These are phyloP conservation scores for Prunus yedoensis DNA, from an alignment of 331 rosid genomes.

Conservation along the genomic window DNA sequence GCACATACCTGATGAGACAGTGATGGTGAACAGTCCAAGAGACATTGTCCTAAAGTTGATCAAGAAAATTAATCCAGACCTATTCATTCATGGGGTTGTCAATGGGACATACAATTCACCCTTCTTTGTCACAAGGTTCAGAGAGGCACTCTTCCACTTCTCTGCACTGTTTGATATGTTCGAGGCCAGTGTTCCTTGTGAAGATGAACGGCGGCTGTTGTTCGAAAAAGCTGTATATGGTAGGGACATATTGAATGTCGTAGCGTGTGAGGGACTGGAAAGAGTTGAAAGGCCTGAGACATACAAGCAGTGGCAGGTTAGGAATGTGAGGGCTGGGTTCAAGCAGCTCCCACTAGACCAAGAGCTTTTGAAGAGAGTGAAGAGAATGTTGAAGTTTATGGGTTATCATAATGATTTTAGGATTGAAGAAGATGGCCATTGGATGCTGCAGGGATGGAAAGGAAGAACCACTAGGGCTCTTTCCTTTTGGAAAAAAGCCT, in stretches of 20 bases:
- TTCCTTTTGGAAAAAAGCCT: conserved; percentile 27
- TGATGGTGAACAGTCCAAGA: conserved; percentile 19
- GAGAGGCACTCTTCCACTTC: conserved; percentile 46
- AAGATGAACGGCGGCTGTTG: conserved; percentile 37
- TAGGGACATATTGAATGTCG: conserved; percentile 38
- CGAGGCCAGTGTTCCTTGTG: conserved; percentile 31
- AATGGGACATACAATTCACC: conserved; percentile 33
- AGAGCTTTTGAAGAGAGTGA: conserved; percentile 21
- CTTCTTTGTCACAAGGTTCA: conserved; percentile 26
- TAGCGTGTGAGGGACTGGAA: conserved; percentile 63
- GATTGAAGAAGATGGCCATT: conserved; percentile 43
- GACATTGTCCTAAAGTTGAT: conserved; percentile 30
- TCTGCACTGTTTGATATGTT: conserved; percentile 44
- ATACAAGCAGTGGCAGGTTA: conserved; percentile 52
- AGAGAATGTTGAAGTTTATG: conserved; percentile 16
- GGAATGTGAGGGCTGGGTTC: conserved; percentile 45
- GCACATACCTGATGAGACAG: conserved; percentile 33
- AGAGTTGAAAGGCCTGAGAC: conserved; percentile 65
- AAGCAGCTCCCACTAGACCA: conserved; percentile 45
- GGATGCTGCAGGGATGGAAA: conserved; percentile 71
- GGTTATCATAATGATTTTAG: conserved; percentile 39
- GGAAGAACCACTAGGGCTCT: conserved; percentile 41
- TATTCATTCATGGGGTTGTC: conserved; percentile 35
- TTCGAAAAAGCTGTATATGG: conserved; percentile 51
- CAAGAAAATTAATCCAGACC: conserved; percentile 28